These are phyloP conservation scores for Collybia sordida DNA, from an alignment of 768 basidiomycete genomes.

Conservation along the genomic window DNA sequence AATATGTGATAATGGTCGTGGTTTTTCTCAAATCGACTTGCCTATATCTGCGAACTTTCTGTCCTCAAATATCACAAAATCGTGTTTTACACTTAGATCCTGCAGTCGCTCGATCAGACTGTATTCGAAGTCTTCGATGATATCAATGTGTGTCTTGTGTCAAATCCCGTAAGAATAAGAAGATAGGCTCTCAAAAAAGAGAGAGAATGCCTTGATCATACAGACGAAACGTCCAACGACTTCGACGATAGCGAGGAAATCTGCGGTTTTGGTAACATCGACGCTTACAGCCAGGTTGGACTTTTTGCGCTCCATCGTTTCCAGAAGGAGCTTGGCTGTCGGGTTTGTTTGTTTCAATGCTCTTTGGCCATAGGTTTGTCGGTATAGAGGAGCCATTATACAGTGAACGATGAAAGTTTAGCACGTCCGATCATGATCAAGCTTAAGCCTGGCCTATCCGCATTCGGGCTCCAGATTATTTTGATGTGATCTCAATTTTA, in stretches of 20 bases:
- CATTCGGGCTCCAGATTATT: no score
- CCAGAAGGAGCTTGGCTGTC: constrained; percentile 75
- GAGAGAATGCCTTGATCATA: constrained; percentile 80
- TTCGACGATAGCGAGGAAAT: constrained; percentile 85
- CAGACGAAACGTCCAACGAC: constrained; percentile 88
- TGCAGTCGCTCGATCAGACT: constrained; percentile 69
- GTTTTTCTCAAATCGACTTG: constrained; percentile 29
- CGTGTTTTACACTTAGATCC: constrained; percentile 72
- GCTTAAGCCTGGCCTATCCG: constrained; percentile 7
- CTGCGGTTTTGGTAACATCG: constrained; percentile 79
- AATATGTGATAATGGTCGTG: not conserved
- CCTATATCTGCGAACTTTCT: constrained; percentile 99
- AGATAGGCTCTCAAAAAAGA: constrained; percentile 15
- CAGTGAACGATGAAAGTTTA: constrained; percentile 8
- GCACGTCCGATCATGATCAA: constrained; percentile 8
- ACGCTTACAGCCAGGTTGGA: constrained; percentile 95
- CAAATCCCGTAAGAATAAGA: constrained; percentile 22
- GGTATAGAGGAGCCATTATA: constrained; percentile 32
- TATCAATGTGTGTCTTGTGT: constrained; percentile 91
- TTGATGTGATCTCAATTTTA: not conserved
- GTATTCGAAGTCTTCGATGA: constrained; percentile 87
- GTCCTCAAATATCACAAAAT: constrained; percentile 98
- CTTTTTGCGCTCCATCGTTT: constrained; percentile 82
- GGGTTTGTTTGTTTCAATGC: constrained; percentile 63
- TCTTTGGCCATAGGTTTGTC: constrained; percentile 62